A percentile compares a stretch with the other conserved stretches of the same genome.
Conservation (phyloP, 345 rosid species). For the Lagerstroemia speciosa region DNA sequence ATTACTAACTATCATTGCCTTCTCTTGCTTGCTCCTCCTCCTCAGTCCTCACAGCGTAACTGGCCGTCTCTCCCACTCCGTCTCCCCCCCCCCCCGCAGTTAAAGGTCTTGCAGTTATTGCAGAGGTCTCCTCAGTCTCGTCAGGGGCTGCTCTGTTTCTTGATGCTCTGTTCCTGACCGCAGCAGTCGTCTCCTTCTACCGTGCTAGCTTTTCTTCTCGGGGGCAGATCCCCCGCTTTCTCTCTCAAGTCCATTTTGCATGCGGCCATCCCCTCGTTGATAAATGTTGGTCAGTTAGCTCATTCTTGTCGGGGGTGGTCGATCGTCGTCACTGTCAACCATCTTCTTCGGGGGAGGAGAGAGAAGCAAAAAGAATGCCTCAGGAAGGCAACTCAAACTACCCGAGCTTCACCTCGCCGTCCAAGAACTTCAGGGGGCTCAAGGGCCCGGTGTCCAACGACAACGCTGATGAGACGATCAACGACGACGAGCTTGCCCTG, state of each 20-base stretch:
- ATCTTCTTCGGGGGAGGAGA: neutral
- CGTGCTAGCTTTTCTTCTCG: neutral
- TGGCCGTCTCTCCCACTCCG: neutral
- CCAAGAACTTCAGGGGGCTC: slow-evolving; percentile 47
- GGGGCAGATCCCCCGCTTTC: neutral
- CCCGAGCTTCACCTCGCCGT: slow-evolving; percentile 33
- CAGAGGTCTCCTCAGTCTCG: neutral
- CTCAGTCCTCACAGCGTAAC: neutral
- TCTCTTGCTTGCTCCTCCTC: neutral
- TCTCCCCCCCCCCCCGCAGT: neutral
- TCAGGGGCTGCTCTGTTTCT: neutral
- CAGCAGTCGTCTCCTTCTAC: neutral
- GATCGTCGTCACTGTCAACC: neutral
- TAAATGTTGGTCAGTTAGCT: neutral
- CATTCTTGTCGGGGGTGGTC: neutral
- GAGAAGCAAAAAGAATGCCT: slow-evolving; percentile 33
- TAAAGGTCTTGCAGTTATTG: neutral
- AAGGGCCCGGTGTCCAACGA: slow-evolving; percentile 34
- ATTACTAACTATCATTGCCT: neutral
- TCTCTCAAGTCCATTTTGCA: neutral
- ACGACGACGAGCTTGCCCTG: slow-evolving; percentile 71
- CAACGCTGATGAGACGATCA: slow-evolving; percentile 39
- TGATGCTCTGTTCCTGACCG: neutral
- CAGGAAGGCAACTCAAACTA: slow-evolving; percentile 36
- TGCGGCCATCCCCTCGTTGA: neutral